Evolutionary conservation across 2,329 filamentous ascomycete genomes (phyloP), one percentile per base, ranked within the genome.

Genomic region (Aureobasidium vineae): DNA sequence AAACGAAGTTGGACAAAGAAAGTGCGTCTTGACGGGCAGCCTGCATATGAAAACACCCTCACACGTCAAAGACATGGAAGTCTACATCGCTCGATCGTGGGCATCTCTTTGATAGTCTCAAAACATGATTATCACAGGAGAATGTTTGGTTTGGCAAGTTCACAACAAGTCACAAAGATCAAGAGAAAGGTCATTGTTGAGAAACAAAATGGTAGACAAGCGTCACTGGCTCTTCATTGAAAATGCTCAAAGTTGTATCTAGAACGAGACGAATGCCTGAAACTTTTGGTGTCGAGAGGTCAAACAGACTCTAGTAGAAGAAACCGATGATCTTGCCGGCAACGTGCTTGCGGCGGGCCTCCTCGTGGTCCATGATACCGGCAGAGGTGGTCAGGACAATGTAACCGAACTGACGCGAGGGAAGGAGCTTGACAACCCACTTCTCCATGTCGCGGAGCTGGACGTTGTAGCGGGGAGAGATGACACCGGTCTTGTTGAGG

Each of bases 301-400:
- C 26, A 28, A 36, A 21, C 54, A 38, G 47, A 33, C 40, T 71
- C 72, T 76, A 97, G 88, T 97, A 98, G 88, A 97, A 97, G 90
- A 98, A 99, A 77, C 95, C 95, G 76, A 98, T 91, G 83, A 99
- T 91, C 89, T 99, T 99, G 84, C 95, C 95, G 75, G 94, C 89
- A 79, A 98, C 95, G 86, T 99, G 95, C 89, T 98, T 98, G 82
- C 95, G 88, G 80, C 95, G 87, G 75, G 95, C 95, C 89, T 99
- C 95, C 87, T 99, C 95, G 86, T 99, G 95, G 86, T 99, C 95
- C 94, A 99, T 98, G 83, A 99, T 99, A 82, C 95, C 95, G 72
- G 95, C 92, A 69, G 93, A 97, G 83, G 95, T 99, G 82, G 95
- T 99, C 78, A 99, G 90, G 83, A 99, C 92, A 79, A 99, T 92